Evolutionary conservation across 495 filamentous ascomycete species (phyloP).

Genomic region (Eremomyces bilateralis): DNA sequence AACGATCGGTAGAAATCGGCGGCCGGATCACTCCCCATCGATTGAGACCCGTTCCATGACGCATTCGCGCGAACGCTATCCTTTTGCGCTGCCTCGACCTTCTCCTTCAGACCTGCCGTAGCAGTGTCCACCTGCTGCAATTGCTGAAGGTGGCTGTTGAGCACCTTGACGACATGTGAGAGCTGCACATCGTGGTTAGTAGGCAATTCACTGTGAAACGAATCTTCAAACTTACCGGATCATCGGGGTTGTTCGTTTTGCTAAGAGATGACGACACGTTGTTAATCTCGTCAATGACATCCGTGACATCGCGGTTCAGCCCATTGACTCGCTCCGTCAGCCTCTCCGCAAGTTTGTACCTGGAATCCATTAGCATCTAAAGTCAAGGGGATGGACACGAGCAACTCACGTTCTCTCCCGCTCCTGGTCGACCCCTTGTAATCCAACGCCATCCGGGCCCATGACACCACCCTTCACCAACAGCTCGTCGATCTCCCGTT

Average conservation of each 20-base stretch:
- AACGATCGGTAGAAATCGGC: too few relatives aligned
- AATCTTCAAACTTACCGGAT: constrained; percentile 51
- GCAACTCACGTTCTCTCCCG: constrained; percentile 56
- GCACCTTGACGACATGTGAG: constrained; percentile 77
- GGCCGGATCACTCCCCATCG: too few relatives aligned
- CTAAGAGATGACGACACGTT: constrained; percentile 58
- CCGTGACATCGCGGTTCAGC: constrained; percentile 73
- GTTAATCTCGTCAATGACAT: constrained; percentile 98
- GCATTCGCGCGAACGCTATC: too few relatives aligned
- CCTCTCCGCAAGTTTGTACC: constrained; percentile 52
- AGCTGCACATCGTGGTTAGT: constrained; percentile 33
- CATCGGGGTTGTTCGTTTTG: constrained; percentile 73
- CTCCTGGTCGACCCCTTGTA: constrained; percentile 79
- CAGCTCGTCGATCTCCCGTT: constrained; percentile 70
- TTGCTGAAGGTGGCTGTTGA: constrained; percentile 76
- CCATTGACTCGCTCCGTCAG: constrained; percentile 68
- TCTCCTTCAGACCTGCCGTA: constrained; percentile 53
- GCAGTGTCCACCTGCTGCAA: constrained; percentile 81
- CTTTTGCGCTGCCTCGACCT: constrained; percentile 58
- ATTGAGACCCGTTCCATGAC: too few relatives aligned
- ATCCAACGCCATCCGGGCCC: constrained; percentile 30
- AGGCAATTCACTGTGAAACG: too few relatives aligned
- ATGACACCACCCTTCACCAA: constrained; percentile 40
- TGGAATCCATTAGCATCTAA: constrained; percentile 5
- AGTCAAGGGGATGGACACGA: not conserved